Base-by-base conservation (phyloP, 202 grass and related monocot genomes). In the Hordeum pubiflorum region DNA sequence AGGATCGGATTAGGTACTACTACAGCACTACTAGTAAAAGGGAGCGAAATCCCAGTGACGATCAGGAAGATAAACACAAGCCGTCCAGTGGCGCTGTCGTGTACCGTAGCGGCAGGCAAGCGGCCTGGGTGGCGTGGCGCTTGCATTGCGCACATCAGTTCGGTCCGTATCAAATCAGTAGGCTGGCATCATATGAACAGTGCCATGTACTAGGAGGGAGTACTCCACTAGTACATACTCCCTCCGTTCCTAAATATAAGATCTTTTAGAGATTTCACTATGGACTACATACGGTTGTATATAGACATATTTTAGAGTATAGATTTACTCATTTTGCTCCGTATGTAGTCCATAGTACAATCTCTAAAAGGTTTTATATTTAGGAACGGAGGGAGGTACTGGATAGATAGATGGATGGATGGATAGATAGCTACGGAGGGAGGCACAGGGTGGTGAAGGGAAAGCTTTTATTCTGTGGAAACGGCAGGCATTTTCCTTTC, bases 181-280 rank as follows among this genome's bases (percentile, higher is more conserved):
- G 87, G 79, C 83, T 9, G 87, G 79, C 83, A 26, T 54, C 75
- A 78, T 72, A 71, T 78, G 15, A 17, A 52, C 46, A 52, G 15
- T 52, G 15, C 46, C 46, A 52, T 52, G 46, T 26, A 26, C 24
- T 52, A 52, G 46, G 43, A 1, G 13, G 43, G 43, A 46, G 43
- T 46, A 15, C 41, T 44, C 41, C 13, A 46, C 43, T 44, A 31
- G 24, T 26, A 26, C 24, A 26, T 26, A 26, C 24, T 26, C 24
- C 24, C 1, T 26, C 24, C 24, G 24, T 26, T 26, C 24, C 24
- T 26, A 26, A 26, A 26, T 26, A 26, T 26, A 26, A 26, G 24
- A 26, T 1, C 24, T 26, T 26, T 26, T 26, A 26, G 24, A 26
- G 24, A 26, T 26, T 26, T 0, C 1, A 26, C 24, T 1, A 26